Conservation (phyloP, 2,329 filamentous ascomycete genomes). For the Trichoderma semiorbis region DNA sequence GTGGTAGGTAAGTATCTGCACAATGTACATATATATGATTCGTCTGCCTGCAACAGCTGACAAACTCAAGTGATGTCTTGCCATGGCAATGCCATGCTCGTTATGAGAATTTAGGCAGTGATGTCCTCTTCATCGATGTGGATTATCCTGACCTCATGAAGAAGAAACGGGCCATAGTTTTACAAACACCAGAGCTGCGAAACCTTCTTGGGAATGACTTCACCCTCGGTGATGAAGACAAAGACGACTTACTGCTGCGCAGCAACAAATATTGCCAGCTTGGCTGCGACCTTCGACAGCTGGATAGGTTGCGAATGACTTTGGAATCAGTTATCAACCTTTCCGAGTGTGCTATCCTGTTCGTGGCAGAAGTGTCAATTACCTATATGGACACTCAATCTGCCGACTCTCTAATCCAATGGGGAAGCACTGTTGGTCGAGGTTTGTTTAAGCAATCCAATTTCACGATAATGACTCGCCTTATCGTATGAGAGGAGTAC, state of each 20-base stretch:
- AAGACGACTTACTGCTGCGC: slow-evolving; percentile 52
- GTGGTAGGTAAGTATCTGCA: slow-evolving; percentile 71
- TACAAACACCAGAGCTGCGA: slow-evolving; percentile 56
- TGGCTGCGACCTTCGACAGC: slow-evolving; percentile 74
- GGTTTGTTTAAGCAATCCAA: slow-evolving; percentile 44
- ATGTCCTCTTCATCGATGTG: slow-evolving; percentile 73
- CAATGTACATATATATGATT: background rate
- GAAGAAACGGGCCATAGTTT: slow-evolving; percentile 67
- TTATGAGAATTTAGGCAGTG: slow-evolving; percentile 55
- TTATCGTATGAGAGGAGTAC: background rate
- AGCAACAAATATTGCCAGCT: slow-evolving; percentile 74
- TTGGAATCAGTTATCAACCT: slow-evolving; percentile 58
- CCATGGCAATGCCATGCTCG: slow-evolving; percentile 77
- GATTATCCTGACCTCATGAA: slow-evolving; percentile 79
- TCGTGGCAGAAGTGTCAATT: slow-evolving; percentile 84
- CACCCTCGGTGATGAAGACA: slow-evolving; percentile 36
- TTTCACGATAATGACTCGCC: background rate
- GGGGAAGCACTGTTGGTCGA: slow-evolving; percentile 68
- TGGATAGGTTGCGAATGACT: slow-evolving; percentile 56
- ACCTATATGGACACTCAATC: slow-evolving; percentile 79
- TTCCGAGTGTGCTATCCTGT: slow-evolving; percentile 62
- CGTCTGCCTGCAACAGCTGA: background rate
- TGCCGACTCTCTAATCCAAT: slow-evolving; percentile 71
- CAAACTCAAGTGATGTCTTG: slow-evolving; percentile 69
- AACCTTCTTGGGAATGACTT: slow-evolving; percentile 33